Evolutionary conservation across 306 rosid species (phyloP).

Genomic region (Vigna mungo): DNA sequence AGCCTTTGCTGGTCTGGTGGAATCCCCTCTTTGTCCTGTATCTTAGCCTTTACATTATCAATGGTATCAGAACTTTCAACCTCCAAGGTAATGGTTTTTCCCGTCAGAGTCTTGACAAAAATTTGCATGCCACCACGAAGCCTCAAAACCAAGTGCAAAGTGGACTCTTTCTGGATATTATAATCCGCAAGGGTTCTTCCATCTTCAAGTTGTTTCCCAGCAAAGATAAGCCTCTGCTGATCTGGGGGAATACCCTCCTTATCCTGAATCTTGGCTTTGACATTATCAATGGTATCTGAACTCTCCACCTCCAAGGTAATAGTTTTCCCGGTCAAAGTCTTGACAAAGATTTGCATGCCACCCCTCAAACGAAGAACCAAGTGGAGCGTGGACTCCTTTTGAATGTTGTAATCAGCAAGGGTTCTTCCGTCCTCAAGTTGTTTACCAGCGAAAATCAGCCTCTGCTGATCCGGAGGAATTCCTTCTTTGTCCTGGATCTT

Average conservation of each 20-base stretch:
- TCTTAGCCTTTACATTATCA: background rate
- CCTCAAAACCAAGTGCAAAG: background rate
- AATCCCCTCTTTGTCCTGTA: no score
- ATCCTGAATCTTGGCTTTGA: background rate
- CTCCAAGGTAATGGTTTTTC: background rate
- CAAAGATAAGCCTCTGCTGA: slow-evolving; percentile 2
- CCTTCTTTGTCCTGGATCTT: background rate
- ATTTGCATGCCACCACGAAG: background rate
- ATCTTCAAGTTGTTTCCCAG: background rate
- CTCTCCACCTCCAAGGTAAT: background rate
- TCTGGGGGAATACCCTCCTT: slow-evolving; percentile 2
- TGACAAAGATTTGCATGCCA: background rate
- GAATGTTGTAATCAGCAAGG: background rate
- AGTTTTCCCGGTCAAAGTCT: background rate
- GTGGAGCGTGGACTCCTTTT: background rate
- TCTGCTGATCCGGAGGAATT: background rate
- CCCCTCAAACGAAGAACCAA: background rate
- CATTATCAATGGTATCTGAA: background rate
- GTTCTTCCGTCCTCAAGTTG: background rate
- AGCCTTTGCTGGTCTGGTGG: no score
- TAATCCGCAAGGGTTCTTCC: background rate
- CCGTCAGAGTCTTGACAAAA: background rate
- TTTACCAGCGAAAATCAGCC: background rate
- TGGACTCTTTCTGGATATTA: background rate
- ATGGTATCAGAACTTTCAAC: background rate